Evolutionary conservation across 306 rosid genomes (phyloP), one percentile per base, ranked within the genome.

Genomic region (Cucurbita maxima): DNA sequence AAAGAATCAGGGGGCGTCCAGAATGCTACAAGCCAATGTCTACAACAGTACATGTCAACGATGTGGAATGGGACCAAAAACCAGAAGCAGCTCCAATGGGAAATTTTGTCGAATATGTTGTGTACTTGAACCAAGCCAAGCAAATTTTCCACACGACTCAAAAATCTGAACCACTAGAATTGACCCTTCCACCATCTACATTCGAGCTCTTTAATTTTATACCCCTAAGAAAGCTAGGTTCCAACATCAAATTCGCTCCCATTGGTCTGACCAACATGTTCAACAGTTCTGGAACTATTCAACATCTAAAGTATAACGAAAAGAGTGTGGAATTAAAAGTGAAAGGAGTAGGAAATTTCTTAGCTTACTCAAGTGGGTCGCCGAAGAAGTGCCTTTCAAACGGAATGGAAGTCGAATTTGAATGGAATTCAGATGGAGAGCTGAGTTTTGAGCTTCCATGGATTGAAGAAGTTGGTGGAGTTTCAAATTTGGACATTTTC

Each of bases 61-160:
- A 93, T 54, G 76, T 93, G 22, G 97, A 93, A 80, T 93, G 97
- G 97, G 87, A 90, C 72, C 93, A 88, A 72, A 87, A 86, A 70
- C 36, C 22, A 56, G 96, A 90, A 83, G 76, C 89, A 73, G 30
- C 81, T 0, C 76, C 81, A 50, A 76, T 93, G 84, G 93, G 84
- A 0, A 20, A 82, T 58, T 89, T 88, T 36, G 81, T 86, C 64
- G 94, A 88, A 51, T 93, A 88, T 41, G 72, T 78, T 18, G 90
- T 88, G 45, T 83, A 87, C 69, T 81, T 79, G 54, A 78, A 79
- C 73, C 84, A 90, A 54, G 81, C 90, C 12, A 76, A 73, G 40
- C 84, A 83, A 41, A 73, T 90, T 8, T 72, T 2, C 63, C 78
- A 86, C 5, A 63, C 79, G 79, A 80, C 96, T 9, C 79, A 76